A percentile compares a stretch with the other conserved stretches of the same genome.
These are phyloP conservation scores for Dichotomopilus funicola DNA, from an alignment of 2,329 filamentous ascomycete species.

Conservation along the genomic window DNA sequence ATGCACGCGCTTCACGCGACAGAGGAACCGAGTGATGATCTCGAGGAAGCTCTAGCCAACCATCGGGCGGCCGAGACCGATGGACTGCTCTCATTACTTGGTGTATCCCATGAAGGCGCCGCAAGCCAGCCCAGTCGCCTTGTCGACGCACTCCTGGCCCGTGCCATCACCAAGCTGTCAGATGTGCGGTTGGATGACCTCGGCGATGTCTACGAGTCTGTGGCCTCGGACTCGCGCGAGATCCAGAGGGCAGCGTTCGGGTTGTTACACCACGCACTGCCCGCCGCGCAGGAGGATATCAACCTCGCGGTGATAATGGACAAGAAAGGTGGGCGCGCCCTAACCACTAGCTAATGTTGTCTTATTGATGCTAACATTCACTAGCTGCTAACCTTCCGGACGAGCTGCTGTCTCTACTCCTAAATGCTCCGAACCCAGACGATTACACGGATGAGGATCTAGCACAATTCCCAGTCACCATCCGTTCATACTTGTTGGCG, in stretches of 20 bases:
- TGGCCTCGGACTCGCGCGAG: constrained; percentile 67
- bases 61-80: constrained; percentile 49
- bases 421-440: constrained; percentile 69
- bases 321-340: constrained; percentile 45
- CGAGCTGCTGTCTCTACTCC: constrained; percentile 75
- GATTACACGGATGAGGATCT: constrained; percentile 59
- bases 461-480: constrained; percentile 58
- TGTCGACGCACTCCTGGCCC: constrained; percentile 66
- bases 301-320: constrained; percentile 72
- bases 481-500: constrained; percentile 77
- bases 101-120: constrained; percentile 36
- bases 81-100: constrained; percentile 58
- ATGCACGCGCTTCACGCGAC: constrained; percentile 57
- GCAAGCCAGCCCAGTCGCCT: constrained; percentile 63
- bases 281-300: constrained; percentile 69
- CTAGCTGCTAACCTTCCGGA: constrained; percentile 65
- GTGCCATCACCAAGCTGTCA: constrained; percentile 60
- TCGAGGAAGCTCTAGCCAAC: constrained; percentile 65
- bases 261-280: constrained; percentile 74
- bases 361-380: constrained; percentile 2
- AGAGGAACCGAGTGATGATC: constrained; percentile 75
- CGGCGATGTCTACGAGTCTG: constrained; percentile 64
- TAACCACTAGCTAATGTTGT: background rate
- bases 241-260: constrained; percentile 77
- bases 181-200: constrained; percentile 56